Base-by-base conservation (phyloP, 441 rosid species). In the Pelargonium fulgidum region DNA sequence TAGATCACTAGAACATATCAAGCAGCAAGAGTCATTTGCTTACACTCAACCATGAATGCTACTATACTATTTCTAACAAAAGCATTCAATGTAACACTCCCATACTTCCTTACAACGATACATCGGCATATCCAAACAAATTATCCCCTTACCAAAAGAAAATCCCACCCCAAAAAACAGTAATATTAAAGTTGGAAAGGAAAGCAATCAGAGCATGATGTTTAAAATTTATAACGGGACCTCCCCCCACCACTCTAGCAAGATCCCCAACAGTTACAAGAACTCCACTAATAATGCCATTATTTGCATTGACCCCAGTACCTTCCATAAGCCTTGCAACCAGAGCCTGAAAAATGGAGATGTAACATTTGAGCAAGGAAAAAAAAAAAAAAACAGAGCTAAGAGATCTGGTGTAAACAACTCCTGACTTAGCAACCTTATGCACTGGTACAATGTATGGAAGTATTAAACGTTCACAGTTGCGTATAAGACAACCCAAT, bases 201-300 rank as follows among this genome's bases (percentile, higher is more conserved):
- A 24, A 24, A 14, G 39, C 12, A 58, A 17, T 8, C 12, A 19
- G 48, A 70, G 16, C 50, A 61, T n/a, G 44, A 33, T 44, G 9
- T 26, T 20, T 24, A 16, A 71, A 73, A 48, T 24, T 44, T 62
- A 48, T 64, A 69, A 33, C 61, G 29, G 63, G 10, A 73, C 73
- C 52, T 76, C 67, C 47, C 86, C 97, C 72, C 80, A 96, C 99
- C 97, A 96, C 99, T 83, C 96, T 90, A 72, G 97, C 98, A 86
- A 96, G 98, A 86, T 96, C 98, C 75, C 99, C 98, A 79, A 96
- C 97, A 71, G 99, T 96, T 76, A 90, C 87, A 75, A 93, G 98
- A 80, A 96, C 98, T 84, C 98, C 99, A 77, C 89, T 93, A 56
- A 91, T 83, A 70, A 93, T 86, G 67, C 96, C 96, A 81, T 81